Evolutionary conservation across 148 eudicot species (phyloP), one percentile per base, ranked within the genome.

Genomic region (Arctostaphylos glauca): DNA sequence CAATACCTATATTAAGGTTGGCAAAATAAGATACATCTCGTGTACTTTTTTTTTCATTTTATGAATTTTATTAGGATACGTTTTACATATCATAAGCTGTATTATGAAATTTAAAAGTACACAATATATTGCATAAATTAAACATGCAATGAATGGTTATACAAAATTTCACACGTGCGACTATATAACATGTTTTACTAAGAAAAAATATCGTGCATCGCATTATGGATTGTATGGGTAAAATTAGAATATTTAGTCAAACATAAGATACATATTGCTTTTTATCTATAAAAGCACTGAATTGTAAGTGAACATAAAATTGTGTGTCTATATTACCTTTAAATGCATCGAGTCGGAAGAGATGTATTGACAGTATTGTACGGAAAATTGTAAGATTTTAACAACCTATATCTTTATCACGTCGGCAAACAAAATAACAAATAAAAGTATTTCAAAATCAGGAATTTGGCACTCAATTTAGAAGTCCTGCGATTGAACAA

Each of bases 381-480:
- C 38, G 38, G 38, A 31, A 31, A 18, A 6, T 19, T 3, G 7
- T 60, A 18, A 19, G 6, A n/a, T 60, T 60, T 23, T 25, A 15
- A 66, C 71, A 25, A 54, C 15, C 8, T 14, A 76, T 2, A 76
- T 25, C 7, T 53, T 4, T 6, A 25, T 14, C n/a, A 23, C 10
- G 18, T 49, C 49, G 15, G 56, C 78, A 74, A 5, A 50, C 43
- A 75, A 23, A 49, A n/a, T 2, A 54, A 21, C 1, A 38, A 31
- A 54, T 6, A 21, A 23, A 53, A 25, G n/a, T 0, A 77, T 15
- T 54, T 3, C 48, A 38, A 77, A 54, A 31, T 12, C 7, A 53
- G 64, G 43, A 77, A 77, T 38, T 77, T 21, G 38, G 66, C 47
- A 77, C 38, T 77, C 21, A 49, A 75, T 50, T 75, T 75, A 75